Evolutionary conservation across 129 eudicot genomes (phyloP).

Genomic region (Chrysanthemum seticuspe): DNA sequence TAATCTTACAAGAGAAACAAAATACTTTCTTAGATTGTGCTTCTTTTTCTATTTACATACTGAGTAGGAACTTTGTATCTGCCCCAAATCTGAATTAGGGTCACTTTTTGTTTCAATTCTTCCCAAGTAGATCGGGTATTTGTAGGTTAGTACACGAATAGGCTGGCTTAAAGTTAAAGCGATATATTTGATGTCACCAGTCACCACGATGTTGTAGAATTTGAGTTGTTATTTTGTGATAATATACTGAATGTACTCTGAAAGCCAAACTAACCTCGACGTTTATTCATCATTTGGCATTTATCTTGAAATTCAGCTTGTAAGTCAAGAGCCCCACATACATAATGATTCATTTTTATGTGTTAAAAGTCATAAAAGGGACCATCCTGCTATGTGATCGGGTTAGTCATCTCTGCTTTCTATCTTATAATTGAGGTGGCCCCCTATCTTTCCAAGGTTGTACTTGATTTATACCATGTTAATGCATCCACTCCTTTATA

Average conservation of each 20-base stretch:
- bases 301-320: conserved; percentile 16
- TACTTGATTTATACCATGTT: conserved; percentile 18
- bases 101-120: neutral
- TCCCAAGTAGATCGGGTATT: no score
- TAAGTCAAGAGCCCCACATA: conserved; percentile 27
- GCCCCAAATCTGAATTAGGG: neutral
- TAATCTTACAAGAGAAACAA: conserved; percentile 18
- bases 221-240: neutral
- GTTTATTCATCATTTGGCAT: conserved; percentile 15
- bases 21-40: conserved; percentile 23
- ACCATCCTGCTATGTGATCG: conserved; percentile 25
- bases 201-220: conserved; percentile 5
- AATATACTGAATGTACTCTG: neutral
- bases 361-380: conserved; percentile 33
- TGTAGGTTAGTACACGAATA: no score
- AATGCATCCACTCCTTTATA: neutral
- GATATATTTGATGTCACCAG: neutral
- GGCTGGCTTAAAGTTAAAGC: no score
- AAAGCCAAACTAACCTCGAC: neutral
- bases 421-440: conserved; percentile 37
- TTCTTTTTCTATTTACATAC: conserved; percentile 15
- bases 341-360: conserved; percentile 25
- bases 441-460: conserved; percentile 37
- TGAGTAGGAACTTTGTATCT: no score
- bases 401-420: conserved; percentile 27